Percentiles rank a stretch among this genome's conserved stretches.
phyloP scores from a whole-genome alignment of 2,329 filamentous ascomycete species.

The Alternaria metachromatica region DNA sequence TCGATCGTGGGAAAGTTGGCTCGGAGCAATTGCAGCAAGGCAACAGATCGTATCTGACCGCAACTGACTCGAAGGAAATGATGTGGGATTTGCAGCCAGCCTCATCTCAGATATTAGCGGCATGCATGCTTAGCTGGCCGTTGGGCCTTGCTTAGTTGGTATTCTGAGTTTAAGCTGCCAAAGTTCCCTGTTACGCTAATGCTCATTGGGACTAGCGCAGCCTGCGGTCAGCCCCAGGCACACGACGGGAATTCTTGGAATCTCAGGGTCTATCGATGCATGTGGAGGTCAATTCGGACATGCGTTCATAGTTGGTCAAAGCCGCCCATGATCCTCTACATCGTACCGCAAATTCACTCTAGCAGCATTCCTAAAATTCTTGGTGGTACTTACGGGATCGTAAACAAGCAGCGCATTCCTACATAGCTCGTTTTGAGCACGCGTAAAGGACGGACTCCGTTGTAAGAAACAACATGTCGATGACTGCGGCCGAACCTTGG shows the following conservation, averaged over 20 bases:
- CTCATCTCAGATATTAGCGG: not conserved
- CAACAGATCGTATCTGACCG: conserved; percentile 12
- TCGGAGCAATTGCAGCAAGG: conserved; percentile 18
- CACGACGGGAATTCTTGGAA: not conserved
- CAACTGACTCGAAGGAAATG: conserved; percentile 10
- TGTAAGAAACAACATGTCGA: not conserved
- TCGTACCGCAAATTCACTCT: not conserved
- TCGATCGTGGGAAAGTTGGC: conserved; percentile 37
- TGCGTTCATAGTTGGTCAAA: not conserved
- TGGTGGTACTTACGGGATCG: not conserved
- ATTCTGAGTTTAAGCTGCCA: not conserved
- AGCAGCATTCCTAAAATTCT: not conserved
- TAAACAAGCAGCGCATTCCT: not conserved
- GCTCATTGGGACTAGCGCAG: not conserved
- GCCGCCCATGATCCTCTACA: no score
- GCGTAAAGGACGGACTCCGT: not conserved
- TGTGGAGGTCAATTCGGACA: not conserved
- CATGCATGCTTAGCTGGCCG: conserved; percentile 1
- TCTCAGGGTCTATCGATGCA: not conserved
- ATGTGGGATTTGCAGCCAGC: not conserved
- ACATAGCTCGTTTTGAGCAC: not conserved
- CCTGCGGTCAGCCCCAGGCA: not conserved
- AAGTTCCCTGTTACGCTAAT: not conserved
- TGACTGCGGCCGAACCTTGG: no score
- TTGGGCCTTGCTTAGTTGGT: not conserved